Percentiles rank a stretch among this genome's conserved stretches.
Conservation (phyloP, 148 eudicot genomes). For the Amaranthus cruentus region DNA sequence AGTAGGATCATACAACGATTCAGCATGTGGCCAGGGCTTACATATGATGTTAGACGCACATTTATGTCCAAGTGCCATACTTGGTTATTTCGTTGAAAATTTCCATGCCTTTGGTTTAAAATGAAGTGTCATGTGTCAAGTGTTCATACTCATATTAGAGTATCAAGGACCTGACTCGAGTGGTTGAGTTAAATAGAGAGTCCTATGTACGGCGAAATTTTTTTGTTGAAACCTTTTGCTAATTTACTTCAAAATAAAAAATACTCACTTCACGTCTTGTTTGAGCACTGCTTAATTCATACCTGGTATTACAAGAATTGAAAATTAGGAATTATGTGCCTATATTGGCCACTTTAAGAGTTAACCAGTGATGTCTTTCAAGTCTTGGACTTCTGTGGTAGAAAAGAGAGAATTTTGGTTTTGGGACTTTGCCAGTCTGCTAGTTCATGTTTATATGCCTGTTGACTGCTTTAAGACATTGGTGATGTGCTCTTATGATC, state of each 20-base stretch:
- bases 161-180: not conserved
- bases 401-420: not conserved
- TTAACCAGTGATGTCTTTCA: not conserved
- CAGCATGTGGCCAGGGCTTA: not conserved
- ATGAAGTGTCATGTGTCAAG: not conserved
- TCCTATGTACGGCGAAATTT: not conserved
- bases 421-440: not conserved
- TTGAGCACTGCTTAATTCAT: too few species aligned
- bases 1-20: too few species aligned
- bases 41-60: not conserved
- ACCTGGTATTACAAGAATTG: too few species aligned
- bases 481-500: not conserved
- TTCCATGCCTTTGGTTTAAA: not conserved
- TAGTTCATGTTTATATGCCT: not conserved
- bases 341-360: not conserved
- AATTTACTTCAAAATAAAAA: too few species aligned
- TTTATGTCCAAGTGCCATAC: not conserved
- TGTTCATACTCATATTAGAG: not conserved
- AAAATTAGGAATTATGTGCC: not conserved
- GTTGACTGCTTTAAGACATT: not conserved
- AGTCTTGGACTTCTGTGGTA: not conserved
- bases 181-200: not conserved
- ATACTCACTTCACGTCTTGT: too few species aligned
- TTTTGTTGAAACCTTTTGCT: too few species aligned
- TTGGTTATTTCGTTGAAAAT: not conserved